Base-by-base conservation (phyloP, 2,329 filamentous ascomycete genomes). In the Grosmannia clavigera region DNA sequence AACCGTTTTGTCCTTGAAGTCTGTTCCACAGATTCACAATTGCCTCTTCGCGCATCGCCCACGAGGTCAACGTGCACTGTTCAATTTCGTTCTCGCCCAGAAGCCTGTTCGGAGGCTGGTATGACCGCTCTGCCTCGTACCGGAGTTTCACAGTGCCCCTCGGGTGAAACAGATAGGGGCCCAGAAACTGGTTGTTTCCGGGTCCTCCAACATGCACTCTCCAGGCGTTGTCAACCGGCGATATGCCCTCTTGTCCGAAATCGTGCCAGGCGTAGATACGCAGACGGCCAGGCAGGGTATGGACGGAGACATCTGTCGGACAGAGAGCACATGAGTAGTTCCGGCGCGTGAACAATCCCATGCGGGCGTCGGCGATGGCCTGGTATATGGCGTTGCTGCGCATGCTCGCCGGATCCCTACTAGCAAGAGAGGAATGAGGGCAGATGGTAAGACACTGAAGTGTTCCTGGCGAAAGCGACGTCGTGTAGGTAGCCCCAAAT, bases 271-370 rank as follows among this genome's bases (percentile, higher is more conserved):
- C 9, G 5, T 56, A 43, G 4, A 61, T 19, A n/a, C 25, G 35
- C n/a, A 61, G 22, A 7, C 56, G 55, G 16, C 60, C 51, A 2
- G 51, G 51, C 25, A 46, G n/a, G 19, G 56, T 58, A 10, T 51
- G n/a, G 10, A 61, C 52, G 16, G 31, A n/a, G 3, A 56, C 27
- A n/a, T 61, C 60, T 5, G 56, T 58, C n/a, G 56, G 51, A n/a
- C 60, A 61, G 31, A 22, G 56, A 3, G 51, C 51, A 22, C 60
- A 61, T 1, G 60, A n/a, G 52, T 55, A 61, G 56, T 61, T 46
- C 1, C 22, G 40, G 19, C 19, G 38, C 0, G 60, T 29, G 11
- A 7, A 19, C 56, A 51, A 19, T 10, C 60, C 60, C 0, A 27
- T 7, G 1, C 38, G 56, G 3, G 60, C 60, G 25, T 56, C 40